A percentile compares a stretch with the other conserved stretches of the same genome.
phyloP scores from a whole-genome alignment of 768 basidiomycete genomes.

The Phaeotremella fagi region DNA sequence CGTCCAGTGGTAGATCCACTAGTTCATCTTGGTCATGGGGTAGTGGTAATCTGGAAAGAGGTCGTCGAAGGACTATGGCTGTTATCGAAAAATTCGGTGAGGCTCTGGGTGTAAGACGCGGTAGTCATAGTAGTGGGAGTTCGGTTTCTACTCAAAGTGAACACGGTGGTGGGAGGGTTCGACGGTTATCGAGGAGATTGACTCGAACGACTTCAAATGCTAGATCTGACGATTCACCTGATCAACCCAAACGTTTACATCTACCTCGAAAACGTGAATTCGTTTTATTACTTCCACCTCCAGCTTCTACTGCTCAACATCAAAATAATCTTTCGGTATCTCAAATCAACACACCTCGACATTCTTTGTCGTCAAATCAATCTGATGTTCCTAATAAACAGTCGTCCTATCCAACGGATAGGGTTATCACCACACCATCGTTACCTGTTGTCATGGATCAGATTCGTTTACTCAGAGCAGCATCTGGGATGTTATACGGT shows the following conservation, averaged over 20 bases:
- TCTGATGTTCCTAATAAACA: background rate
- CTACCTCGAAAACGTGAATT: conserved; percentile 36
- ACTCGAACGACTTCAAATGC: conserved; percentile 24
- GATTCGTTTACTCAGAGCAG: conserved; percentile 25
- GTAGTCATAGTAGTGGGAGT: conserved; percentile 22
- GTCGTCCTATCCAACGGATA: conserved; percentile 21
- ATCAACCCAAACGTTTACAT: conserved; percentile 29
- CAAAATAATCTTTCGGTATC: background rate
- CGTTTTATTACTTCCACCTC: conserved; percentile 35
- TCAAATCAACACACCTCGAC: background rate
- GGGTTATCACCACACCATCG: conserved; percentile 38
- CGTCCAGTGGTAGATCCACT: conserved; percentile 24
- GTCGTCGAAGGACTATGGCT: conserved; percentile 30
- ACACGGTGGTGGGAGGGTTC: conserved; percentile 4
- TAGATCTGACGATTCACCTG: conserved; percentile 9
- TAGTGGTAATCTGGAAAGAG: conserved; percentile 37
- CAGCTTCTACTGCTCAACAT: too few relatives aligned
- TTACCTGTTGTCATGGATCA: conserved; percentile 30
- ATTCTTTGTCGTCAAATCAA: background rate
- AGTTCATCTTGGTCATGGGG: conserved; percentile 28
- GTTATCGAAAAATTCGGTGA: conserved; percentile 39
- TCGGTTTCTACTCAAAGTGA: conserved; percentile 8
- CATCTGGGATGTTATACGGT: conserved; percentile 17
- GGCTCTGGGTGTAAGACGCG: conserved; percentile 38
- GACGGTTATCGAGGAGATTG: conserved; percentile 12